Evolutionary conservation across 768 basidiomycete genomes (phyloP), one percentile per base, ranked within the genome.

Genomic region (Boletus bicolor): DNA sequence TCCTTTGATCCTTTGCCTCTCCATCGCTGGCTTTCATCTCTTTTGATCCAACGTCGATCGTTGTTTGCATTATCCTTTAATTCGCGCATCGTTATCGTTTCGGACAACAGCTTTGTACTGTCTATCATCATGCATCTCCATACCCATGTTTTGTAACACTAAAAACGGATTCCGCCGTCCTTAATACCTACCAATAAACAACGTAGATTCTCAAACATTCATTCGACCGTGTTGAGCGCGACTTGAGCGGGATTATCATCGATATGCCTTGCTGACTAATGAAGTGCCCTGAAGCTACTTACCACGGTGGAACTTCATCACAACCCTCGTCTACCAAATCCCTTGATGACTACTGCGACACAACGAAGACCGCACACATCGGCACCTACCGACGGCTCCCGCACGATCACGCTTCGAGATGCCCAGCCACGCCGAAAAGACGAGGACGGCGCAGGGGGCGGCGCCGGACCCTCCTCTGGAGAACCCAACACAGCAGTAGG

Each of bases 361-460:
- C 70, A 66, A 17, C 60, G 61, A 28, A 64, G 74, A 54, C 68
- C 71, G 12, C 66, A 73, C 8, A 77, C 77, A 3, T 73, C 79
- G 1, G 71, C 74, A 4, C 82, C 77, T 7, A 59, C 70, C 9
- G 79, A 85, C 60, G 80, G 79, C 7, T 85, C 83, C 7, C 77
- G 83, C 8, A 84, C 84, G 0, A 66, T 82, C 14, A 83, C 79
- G 1, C 70, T 83, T 34, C 59, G 7, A 24, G 76, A 77, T 44
- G 64, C 60, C 21, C 72, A 77, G 60, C 72, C 76, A 15, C 58
- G 61, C 37, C 55, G 70, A 37, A 60, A 67, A 38, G 61, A 61
- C n/a, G 71, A 72, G 28, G 7, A n/a, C 5, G 4, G 30, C n/a
- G 11, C 35, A 34, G 64, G 64, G 10, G 32, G 42, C 15, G 26